Evolutionary conservation across 164 flowering plant genomes (phyloP).

Genomic region (Nymphaea colorata): DNA sequence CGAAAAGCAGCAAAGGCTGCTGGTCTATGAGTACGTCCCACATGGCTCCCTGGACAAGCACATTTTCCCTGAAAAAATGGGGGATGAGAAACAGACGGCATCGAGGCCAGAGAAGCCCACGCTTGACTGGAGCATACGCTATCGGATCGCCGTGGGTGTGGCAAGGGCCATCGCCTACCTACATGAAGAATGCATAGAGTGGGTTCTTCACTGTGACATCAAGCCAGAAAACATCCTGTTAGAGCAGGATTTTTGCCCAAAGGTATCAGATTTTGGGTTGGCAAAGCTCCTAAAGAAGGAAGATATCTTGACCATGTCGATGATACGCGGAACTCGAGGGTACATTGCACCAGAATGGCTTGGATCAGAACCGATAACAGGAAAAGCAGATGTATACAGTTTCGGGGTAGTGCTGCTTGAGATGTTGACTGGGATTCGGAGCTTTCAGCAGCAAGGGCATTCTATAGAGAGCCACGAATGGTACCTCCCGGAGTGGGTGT

Average conservation of each 20-base stretch:
- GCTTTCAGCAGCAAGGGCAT: constrained; percentile 24
- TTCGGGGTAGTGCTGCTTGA: constrained; percentile 75
- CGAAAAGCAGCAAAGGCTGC: constrained; percentile 49
- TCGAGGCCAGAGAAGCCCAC: constrained; percentile 10
- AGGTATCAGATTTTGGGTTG: constrained; percentile 27
- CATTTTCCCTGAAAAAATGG: constrained; percentile 16
- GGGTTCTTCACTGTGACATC: constrained; percentile 82
- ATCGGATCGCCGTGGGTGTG: constrained; percentile 42
- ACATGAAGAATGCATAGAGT: constrained; percentile 57
- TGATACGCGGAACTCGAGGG: constrained; percentile 55
- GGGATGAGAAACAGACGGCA: neutral
- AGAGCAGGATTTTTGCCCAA: constrained; percentile 74
- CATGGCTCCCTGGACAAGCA: constrained; percentile 50
- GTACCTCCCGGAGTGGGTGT: constrained; percentile 71
- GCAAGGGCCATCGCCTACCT: constrained; percentile 55
- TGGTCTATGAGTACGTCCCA: constrained; percentile 53
- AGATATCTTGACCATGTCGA: constrained; percentile 48
- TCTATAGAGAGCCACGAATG: constrained; percentile 45
- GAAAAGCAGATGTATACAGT: constrained; percentile 76
- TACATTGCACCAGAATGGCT: constrained; percentile 83
- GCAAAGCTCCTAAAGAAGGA: constrained; percentile 56
- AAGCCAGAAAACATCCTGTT: constrained; percentile 79
- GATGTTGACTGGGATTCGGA: constrained; percentile 53
- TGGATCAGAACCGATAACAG: constrained; percentile 31
- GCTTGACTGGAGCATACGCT: constrained; percentile 41